Base-by-base conservation (phyloP, 2,329 filamentous ascomycete genomes). In the Arachnopeziza araneosa region DNA sequence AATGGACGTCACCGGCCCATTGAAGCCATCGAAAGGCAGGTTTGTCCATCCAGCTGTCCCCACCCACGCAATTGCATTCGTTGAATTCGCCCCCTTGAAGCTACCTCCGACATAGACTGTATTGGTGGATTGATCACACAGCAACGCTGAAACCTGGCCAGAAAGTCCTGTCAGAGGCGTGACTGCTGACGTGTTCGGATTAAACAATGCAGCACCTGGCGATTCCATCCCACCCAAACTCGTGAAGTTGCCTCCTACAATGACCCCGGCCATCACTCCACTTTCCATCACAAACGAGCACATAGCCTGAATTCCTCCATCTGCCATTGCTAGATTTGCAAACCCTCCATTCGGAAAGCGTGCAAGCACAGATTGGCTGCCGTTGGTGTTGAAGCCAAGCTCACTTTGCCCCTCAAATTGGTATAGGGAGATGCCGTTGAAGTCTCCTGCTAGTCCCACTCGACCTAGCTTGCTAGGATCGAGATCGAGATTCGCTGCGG, bases 171-270 rank as follows among this genome's bases (percentile, higher is more conserved):
- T 76, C 49, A 97, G 76, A n/a, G 91, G 81, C 1, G 84, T 88
- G 55, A 97, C 80, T 48, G 82, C 75, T 52, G 84, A 84, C 4
- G 85, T 88, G 64, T 85, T 83, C 2, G 90, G 85, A 72, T 97
- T 85, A 76, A 93, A 92, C 53, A 96, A 74, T 24, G 93, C 95
- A 59, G 96, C 84, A 52, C 90, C 90, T 57, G 86, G 86, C 1
- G 92, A 91, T 70, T 90, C 78, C 59, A 88, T 81, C 60, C 86
- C 86, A 61, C 87, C 90, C 63, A 99, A 77, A 73, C 91, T 96
- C 32, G 95, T 98, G 73, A 99, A 99, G 77, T 98, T 98, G 54
- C 95, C 95, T 59, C 90, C 95, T 19, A 99, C 83, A 54, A 98
- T 83, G 26, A 98, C 83, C 50, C 89, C 88, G n/a, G 83, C 79